phyloP scores from a whole-genome alignment of 2,329 filamentous ascomycete species.

The Alternaria triticina region DNA sequence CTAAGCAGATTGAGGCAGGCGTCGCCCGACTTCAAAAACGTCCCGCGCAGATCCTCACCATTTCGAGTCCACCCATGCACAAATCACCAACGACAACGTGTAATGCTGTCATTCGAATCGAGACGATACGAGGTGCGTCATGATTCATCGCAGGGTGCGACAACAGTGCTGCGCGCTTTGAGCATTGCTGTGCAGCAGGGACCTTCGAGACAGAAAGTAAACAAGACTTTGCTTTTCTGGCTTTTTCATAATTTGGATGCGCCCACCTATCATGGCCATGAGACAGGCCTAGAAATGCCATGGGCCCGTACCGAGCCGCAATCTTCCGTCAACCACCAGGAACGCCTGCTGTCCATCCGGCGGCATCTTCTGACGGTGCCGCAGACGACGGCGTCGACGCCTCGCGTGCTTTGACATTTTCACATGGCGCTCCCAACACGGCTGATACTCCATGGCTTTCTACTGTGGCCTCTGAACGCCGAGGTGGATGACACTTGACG shows the following conservation, averaged over 20 bases:
- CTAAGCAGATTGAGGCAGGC: slow-evolving; percentile 10
- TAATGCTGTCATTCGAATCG: slow-evolving; percentile 5
- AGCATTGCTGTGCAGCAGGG: not conserved
- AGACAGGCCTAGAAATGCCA: not conserved
- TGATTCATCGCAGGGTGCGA: not conserved
- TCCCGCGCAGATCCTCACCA: slow-evolving; percentile 12
- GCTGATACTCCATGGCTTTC: slow-evolving; percentile 8
- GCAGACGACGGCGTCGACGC: not conserved
- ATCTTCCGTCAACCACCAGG: slow-evolving; percentile 5
- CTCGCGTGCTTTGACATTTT: slow-evolving; percentile 3
- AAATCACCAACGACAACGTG: slow-evolving; percentile 4
- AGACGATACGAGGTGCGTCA: not conserved
- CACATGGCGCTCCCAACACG: slow-evolving; percentile 15
- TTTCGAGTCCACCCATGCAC: slow-evolving; percentile 2
- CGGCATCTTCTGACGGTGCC: not conserved
- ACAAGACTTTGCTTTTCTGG: not conserved
- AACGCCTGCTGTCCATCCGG: slow-evolving; percentile 1
- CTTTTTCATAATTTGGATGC: slow-evolving; percentile 1
- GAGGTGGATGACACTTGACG: not conserved
- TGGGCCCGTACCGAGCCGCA: slow-evolving; percentile 11
- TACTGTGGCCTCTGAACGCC: not conserved
- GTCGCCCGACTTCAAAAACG: slow-evolving; percentile 14
- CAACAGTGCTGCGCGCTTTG: not conserved
- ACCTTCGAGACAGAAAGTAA: not conserved
- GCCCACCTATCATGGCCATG: slow-evolving; percentile 7